These are phyloP conservation scores for Tricholoma hemisulphureum DNA, from an alignment of 768 basidiomycete genomes.

Conservation along the genomic window DNA sequence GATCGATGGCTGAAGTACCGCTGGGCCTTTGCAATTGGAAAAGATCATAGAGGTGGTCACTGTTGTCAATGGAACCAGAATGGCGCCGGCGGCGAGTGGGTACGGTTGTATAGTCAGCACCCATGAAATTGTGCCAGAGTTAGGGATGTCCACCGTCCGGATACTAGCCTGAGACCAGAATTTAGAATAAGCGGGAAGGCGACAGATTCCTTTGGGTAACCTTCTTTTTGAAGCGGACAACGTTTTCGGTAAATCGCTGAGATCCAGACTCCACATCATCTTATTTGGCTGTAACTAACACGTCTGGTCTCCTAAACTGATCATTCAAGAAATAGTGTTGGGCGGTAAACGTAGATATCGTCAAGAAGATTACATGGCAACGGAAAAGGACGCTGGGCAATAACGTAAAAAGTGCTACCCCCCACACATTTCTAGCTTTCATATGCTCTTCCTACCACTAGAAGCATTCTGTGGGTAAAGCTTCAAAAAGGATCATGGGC, in stretches of 20 bases:
- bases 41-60: conserved; percentile 25
- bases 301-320: neutral
- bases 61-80: conserved; percentile 51
- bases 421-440: neutral
- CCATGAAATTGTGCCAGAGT: too few species aligned
- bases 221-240: too few species aligned
- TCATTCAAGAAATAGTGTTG: conserved; percentile 4
- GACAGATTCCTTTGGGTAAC: too few species aligned
- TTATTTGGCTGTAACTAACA: too few species aligned
- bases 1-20: conserved; percentile 31
- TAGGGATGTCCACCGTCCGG: too few species aligned
- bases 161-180: too few species aligned
- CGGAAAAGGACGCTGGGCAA: neutral
- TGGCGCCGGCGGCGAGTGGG: conserved; percentile 60
- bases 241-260: too few species aligned
- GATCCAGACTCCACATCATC: too few species aligned
- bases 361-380: neutral
- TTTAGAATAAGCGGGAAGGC: too few species aligned
- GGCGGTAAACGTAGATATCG: conserved; percentile 4
- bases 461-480: neutral
- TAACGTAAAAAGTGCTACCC: neutral
- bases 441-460: neutral
- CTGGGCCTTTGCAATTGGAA: conserved; percentile 10
- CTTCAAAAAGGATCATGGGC: neutral
- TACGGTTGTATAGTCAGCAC: conserved; percentile 28